Conservation (phyloP, 2,329 filamentous ascomycete genomes). For the Dactylellina parvicollis region DNA sequence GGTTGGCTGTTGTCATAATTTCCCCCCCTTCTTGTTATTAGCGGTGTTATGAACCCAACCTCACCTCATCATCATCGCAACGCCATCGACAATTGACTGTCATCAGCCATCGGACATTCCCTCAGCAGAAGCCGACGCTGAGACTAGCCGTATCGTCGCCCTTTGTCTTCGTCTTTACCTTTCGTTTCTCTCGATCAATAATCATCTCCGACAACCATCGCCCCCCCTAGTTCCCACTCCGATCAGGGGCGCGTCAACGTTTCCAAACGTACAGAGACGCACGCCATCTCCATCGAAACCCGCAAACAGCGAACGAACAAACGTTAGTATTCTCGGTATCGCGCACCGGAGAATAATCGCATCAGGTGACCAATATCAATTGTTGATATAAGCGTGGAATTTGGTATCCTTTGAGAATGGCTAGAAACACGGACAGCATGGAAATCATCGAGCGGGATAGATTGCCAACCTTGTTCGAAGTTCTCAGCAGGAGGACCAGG, state of each 20-base stretch:
- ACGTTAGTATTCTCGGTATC: background rate
- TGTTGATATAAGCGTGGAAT: background rate
- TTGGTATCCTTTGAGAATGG: conserved; percentile 33
- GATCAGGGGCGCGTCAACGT: conserved; percentile 49
- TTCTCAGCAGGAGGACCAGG: conserved; percentile 90
- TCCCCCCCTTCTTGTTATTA: conserved; percentile 28
- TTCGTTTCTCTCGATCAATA: conserved; percentile 32
- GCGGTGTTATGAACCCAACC: conserved; percentile 11
- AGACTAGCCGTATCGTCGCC: conserved; percentile 12
- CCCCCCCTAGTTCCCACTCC: conserved; percentile 9
- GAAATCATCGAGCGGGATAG: conserved; percentile 71
- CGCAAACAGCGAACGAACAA: conserved; percentile 14
- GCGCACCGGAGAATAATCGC: background rate
- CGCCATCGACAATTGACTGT: conserved; percentile 23
- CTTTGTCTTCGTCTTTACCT: conserved; percentile 16
- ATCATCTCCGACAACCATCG: conserved; percentile 2
- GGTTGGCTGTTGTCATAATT: conserved; percentile 38
- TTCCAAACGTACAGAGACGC: conserved; percentile 44
- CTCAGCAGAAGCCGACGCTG: conserved; percentile 33
- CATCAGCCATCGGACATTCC: conserved; percentile 26
- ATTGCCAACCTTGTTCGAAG: conserved; percentile 93
- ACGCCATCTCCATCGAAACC: conserved; percentile 42
- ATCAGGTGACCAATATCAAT: background rate
- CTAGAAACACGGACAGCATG: conserved; percentile 48
- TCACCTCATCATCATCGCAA: conserved; percentile 36